Percentiles rank a stretch among this genome's conserved stretches.
Evolutionary conservation across 1,284 basidiomycete species (phyloP).

Genomic region (Taiwanofungus camphoratus): DNA sequence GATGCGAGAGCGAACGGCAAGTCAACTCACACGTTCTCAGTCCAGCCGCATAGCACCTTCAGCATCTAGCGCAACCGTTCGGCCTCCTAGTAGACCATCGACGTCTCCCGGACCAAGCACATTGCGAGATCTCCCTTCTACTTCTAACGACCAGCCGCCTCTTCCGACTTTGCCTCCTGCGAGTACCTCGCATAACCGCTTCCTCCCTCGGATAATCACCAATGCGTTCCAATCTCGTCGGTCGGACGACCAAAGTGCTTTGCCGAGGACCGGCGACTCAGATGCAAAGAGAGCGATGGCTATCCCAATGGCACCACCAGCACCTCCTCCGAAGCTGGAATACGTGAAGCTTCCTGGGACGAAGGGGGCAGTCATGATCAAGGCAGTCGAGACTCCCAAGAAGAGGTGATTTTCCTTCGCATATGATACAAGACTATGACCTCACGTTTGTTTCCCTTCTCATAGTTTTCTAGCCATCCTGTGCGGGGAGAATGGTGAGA

Average conservation of each 20-base stretch:
- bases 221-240: constrained; percentile 56
- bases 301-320: constrained; percentile 30
- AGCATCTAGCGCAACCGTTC: constrained; percentile 9
- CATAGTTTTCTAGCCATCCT: constrained; percentile 82
- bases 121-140: constrained; percentile 22
- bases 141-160: constrained; percentile 19
- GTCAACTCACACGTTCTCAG: constrained; percentile 21
- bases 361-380: constrained; percentile 74
- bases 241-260: constrained; percentile 46
- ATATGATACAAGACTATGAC: not conserved
- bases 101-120: constrained; percentile 22
- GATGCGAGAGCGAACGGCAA: constrained; percentile 19
- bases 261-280: constrained; percentile 22
- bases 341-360: constrained; percentile 89
- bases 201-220: constrained; percentile 65
- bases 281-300: constrained; percentile 16
- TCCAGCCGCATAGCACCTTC: constrained; percentile 20
- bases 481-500: constrained; percentile 88
- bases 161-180: constrained; percentile 27
- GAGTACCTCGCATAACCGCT: constrained; percentile 43
- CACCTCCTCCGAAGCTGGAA: constrained; percentile 78
- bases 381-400: constrained; percentile 80
- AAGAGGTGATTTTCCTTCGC: constrained; percentile 48
- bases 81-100: constrained; percentile 18
- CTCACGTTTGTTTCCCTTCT: constrained; percentile 7